A percentile compares a stretch with the other conserved stretches of the same genome.
phyloP scores from a whole-genome alignment of 2,329 filamentous ascomycete genomes.

The Trichophyton benhamiae region DNA sequence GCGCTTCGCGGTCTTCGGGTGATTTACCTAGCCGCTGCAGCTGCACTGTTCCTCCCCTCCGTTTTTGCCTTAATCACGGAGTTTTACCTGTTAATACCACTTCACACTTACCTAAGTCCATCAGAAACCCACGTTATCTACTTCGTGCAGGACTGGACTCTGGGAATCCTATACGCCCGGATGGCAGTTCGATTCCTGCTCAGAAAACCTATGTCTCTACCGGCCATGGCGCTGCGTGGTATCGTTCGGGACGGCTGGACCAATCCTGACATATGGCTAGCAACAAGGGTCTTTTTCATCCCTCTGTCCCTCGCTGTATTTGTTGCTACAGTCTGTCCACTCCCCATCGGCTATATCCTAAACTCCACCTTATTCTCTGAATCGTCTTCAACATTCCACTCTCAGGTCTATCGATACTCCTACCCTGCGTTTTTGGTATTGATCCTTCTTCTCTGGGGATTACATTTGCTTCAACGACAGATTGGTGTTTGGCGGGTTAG shows the following conservation, averaged over 20 bases:
- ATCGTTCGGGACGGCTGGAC: conserved; percentile 65
- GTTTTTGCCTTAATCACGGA: conserved; percentile 70
- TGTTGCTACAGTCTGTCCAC: conserved; percentile 52
- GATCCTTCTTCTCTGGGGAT: conserved; percentile 39
- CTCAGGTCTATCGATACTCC: conserved; percentile 50
- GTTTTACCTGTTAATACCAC: conserved; percentile 74
- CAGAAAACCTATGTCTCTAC: conserved; percentile 55
- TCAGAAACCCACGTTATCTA: conserved; percentile 45
- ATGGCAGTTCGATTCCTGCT: conserved; percentile 59
- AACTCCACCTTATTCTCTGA: conserved; percentile 33
- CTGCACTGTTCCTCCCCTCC: conserved; percentile 68
- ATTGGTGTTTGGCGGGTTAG: conserved; percentile 65
- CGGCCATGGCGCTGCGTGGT: conserved; percentile 60
- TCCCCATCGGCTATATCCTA: conserved; percentile 43
- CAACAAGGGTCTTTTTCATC: conserved; percentile 77
- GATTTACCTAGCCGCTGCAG: conserved; percentile 61
- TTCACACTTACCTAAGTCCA: conserved; percentile 59
- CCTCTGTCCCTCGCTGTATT: conserved; percentile 54
- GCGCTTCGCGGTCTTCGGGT: conserved; percentile 39
- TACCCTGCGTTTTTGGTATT: conserved; percentile 56
- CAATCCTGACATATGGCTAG: conserved; percentile 62
- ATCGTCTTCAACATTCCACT: conserved; percentile 22
- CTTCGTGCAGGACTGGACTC: conserved; percentile 84
- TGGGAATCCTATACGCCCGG: conserved; percentile 82
- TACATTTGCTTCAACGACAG: conserved; percentile 36